Conservation (phyloP, 495 filamentous ascomycete genomes). For the Penicillium atrosanguineum region DNA sequence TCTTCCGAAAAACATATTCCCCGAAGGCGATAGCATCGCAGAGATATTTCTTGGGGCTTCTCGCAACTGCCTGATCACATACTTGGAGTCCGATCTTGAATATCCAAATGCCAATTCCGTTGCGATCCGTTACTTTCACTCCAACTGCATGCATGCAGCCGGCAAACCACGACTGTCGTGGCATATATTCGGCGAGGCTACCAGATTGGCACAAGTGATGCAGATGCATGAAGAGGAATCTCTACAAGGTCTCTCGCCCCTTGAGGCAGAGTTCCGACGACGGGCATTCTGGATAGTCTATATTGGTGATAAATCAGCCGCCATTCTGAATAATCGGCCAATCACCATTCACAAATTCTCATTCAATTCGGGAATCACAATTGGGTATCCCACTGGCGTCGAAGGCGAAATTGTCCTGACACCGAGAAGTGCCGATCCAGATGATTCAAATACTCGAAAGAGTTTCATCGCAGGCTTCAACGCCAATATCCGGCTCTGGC, state of each 20-base stretch:
- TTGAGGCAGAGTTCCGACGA: slow-evolving; percentile 22
- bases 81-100: slow-evolving; percentile 29
- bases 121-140: slow-evolving; percentile 29
- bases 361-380: slow-evolving; percentile 26
- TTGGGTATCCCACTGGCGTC: slow-evolving; percentile 21
- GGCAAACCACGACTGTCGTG: slow-evolving; percentile 29
- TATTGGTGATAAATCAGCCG: slow-evolving; percentile 31
- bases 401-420: slow-evolving; percentile 12
- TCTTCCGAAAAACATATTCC: slow-evolving; percentile 20
- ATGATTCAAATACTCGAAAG: slow-evolving; percentile 6
- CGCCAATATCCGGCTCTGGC: slow-evolving; percentile 22
- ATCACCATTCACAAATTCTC: slow-evolving; percentile 29
- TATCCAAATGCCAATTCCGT: slow-evolving; percentile 26
- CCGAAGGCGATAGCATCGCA: slow-evolving; percentile 18
- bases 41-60: slow-evolving; percentile 21
- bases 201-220: slow-evolving; percentile 27
- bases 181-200: slow-evolving; percentile 31
- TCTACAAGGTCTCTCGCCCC: slow-evolving; percentile 13
- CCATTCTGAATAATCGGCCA: slow-evolving; percentile 26
- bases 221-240: slow-evolving; percentile 30
- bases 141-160: slow-evolving; percentile 29
- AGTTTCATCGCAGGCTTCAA: slow-evolving; percentile 22
- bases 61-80: slow-evolving; percentile 14
- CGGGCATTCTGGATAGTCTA: slow-evolving; percentile 32
- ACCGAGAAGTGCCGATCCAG: slow-evolving; percentile 9